Base-by-base conservation (phyloP, 2,329 filamentous ascomycete genomes). In the Fusarium azukiicola region DNA sequence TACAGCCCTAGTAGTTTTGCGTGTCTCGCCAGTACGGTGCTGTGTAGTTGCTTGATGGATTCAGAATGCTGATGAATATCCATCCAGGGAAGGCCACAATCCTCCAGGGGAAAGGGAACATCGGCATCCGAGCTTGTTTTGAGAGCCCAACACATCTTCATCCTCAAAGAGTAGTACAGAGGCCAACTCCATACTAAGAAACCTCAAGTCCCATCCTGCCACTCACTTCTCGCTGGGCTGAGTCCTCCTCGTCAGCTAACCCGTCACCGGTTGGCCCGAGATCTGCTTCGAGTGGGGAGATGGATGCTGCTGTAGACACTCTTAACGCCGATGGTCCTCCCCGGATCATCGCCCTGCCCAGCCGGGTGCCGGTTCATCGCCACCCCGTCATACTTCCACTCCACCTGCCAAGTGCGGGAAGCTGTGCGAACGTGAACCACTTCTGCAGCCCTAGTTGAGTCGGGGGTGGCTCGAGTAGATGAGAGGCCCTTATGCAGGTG, bases 401-500 rank as follows among this genome's bases (percentile, higher is more conserved):
- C 23, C 32, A 47, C 44, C 13, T 47, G 44, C 63, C 63, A 67
- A 67, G 63, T 49, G 32, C n/a, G 49, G 49, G 49, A 52, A 27
- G 49, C 49, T 14, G 14, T 52, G 49, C 27, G 4, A 49, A 16
- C 54, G 21, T 64, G 21, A 32, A 14, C 38, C 67, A 42, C 36
- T 47, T 21, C 46, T 17, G 19, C n/a, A n/a, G 38, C 21, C 46
- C 17, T 23, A 50, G 71, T 17, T 21, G 42, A 16, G 46, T 74
- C 21, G 49, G 42, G 67, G 42, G 54, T 9, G 42, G 40, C 44
- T 40, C 32, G n/a, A 44, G 52, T 67, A 46, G 64, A 47, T 10
- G 27, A 32, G 64, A 52, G 36, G 9, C 46, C 21, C 27, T 27
- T 49, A 49, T 74, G 40, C 44, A 44, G 38, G 49, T 19, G 27